Percentiles rank a stretch among this genome's conserved stretches.
phyloP scores from a whole-genome alignment of 345 rosid genomes.

The Aegle marmelos region DNA sequence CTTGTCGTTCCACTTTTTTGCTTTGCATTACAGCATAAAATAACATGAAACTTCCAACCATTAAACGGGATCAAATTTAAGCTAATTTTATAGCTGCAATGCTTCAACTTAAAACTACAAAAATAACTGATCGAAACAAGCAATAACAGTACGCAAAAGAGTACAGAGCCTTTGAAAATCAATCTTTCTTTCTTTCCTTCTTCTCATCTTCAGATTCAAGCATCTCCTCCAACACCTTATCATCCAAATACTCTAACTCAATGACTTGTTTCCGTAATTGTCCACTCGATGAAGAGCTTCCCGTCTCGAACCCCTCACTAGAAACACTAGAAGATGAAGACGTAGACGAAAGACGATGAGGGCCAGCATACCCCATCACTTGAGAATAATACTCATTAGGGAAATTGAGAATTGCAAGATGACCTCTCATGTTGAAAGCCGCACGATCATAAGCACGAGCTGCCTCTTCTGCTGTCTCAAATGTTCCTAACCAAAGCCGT shows the following conservation, averaged over 20 bases:
- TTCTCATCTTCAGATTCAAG: conserved; percentile 69
- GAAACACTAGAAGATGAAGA: conserved; percentile 25
- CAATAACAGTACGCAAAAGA: too few relatives aligned
- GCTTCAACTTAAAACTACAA: not conserved
- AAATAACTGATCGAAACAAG: not conserved
- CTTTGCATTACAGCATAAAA: not conserved
- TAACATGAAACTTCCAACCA: not conserved
- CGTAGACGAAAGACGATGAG: conserved; percentile 27
- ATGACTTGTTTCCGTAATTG: conserved; percentile 46
- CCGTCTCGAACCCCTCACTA: conserved; percentile 9
- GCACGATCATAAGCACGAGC: conserved; percentile 89
- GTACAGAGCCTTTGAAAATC: not conserved
- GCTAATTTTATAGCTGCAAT: not conserved
- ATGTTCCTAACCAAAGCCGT: conserved; percentile 85
- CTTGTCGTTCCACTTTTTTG: not conserved
- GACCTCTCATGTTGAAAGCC: conserved; percentile 72
- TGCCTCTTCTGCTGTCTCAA: conserved; percentile 77
- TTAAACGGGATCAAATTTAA: not conserved
- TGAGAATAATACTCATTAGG: conserved; percentile 62
- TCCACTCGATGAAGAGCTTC: conserved; percentile 27
- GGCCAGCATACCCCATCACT: conserved; percentile 21
- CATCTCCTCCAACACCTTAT: conserved; percentile 76
- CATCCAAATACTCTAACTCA: conserved; percentile 79
- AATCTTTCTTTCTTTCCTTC: conserved; percentile 28
- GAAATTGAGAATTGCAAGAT: conserved; percentile 75